Base-by-base conservation (phyloP, 2,329 filamentous ascomycete species). In the Neofusicoccum kwambonambiense region DNA sequence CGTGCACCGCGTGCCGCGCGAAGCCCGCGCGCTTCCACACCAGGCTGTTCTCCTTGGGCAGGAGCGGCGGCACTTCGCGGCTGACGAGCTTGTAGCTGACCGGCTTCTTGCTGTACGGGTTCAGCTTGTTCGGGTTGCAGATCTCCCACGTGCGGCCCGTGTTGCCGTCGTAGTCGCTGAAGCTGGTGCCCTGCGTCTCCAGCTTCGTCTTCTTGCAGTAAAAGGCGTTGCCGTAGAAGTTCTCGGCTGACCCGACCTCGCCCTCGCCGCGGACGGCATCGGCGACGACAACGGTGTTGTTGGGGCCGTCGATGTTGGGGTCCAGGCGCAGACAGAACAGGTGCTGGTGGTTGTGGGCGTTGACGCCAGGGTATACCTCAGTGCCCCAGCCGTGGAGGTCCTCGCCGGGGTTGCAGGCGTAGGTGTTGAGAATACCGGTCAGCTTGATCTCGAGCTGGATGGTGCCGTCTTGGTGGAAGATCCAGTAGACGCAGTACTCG, bases 261-360 rank as follows among this genome's bases (percentile, higher is more conserved):
- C 87, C 92, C 0, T 90, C 84, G 0, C 89, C 89, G 0, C 84
- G 82, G 0, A 87, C 83, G 0, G 92, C 90, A 70, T 97, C 93
- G 12, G 90, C 88, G 78, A 93, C 87, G 81, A 92, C 94, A 66
- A 97, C 84, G 0, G 92, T 93, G 76, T 97, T 97, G 68, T 89
- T 84, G 0, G 89, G 86, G 0, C 93, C 93, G 74, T 97, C 93
- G 64, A 97, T 86, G 73, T 94, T 95, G 37, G 93, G 87, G 75
- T 97, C 91, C 49, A 97, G 82, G 47, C 93, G 91, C 49, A 97
- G 81, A 74, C 92, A 97, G 86, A 97, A 97, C 37, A 97, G 84
- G 77, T 97, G 93, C 78, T 97, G 93, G 77, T 97, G 93, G 80
- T 97, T 97, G 80, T 97, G 93, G 0, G 93, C 93, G 73, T 97